A percentile compares a stretch with the other conserved stretches of the same genome.
Conservation (phyloP, 2,329 filamentous ascomycete genomes). For the Colletotrichum filicis region DNA sequence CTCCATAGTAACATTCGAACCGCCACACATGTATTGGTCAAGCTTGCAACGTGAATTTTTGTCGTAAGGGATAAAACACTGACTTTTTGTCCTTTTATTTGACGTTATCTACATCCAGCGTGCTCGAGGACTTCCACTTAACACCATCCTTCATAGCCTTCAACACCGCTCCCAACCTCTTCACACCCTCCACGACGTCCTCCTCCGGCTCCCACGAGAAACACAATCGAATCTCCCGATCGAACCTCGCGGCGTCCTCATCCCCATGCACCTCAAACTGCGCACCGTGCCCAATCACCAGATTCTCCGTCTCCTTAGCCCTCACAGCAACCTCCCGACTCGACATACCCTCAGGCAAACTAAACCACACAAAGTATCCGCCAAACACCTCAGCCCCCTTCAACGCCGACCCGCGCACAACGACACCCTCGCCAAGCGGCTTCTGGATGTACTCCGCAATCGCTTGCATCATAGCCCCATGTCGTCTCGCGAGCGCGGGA, state of each 20-base stretch:
- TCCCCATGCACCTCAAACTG: slow-evolving; percentile 76
- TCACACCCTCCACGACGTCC: slow-evolving; percentile 73
- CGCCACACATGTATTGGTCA: slow-evolving; percentile 74
- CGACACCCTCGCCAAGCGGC: slow-evolving; percentile 66
- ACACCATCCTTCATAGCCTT: slow-evolving; percentile 44
- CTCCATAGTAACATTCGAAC: slow-evolving; percentile 72
- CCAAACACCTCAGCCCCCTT: slow-evolving; percentile 66
- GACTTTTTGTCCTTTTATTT: slow-evolving; percentile 10
- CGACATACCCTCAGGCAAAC: slow-evolving; percentile 63
- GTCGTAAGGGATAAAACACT: background rate
- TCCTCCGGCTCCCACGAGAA: slow-evolving; percentile 79
- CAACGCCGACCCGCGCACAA: slow-evolving; percentile 49
- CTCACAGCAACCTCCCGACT: slow-evolving; percentile 65
- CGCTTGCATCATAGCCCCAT: slow-evolving; percentile 64
- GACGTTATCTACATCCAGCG: slow-evolving; percentile 27
- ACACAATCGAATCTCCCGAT: slow-evolving; percentile 71
- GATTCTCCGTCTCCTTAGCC: slow-evolving; percentile 70
- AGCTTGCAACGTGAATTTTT: background rate
- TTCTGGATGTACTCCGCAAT: slow-evolving; percentile 66
- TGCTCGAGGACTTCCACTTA: slow-evolving; percentile 32
- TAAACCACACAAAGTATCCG: slow-evolving; percentile 89
- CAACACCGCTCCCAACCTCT: slow-evolving; percentile 65
- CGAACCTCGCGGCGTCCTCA: slow-evolving; percentile 64
- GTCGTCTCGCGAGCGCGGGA: slow-evolving; percentile 58
- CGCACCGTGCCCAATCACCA: slow-evolving; percentile 75